A percentile compares a stretch with the other conserved stretches of the same genome.
Conservation (phyloP, 345 rosid genomes). For the Arabidopsis thaliana region DNA sequence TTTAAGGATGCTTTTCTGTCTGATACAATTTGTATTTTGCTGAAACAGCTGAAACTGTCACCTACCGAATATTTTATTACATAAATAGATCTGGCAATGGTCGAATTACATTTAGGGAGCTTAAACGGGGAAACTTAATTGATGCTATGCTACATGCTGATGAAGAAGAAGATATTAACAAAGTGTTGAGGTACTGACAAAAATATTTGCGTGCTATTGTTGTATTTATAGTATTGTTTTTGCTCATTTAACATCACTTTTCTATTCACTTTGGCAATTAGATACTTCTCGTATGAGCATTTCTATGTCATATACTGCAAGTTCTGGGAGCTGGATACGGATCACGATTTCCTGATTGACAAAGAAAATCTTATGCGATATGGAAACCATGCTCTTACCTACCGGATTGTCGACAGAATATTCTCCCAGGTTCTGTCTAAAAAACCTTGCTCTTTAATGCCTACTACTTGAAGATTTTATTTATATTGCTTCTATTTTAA, state of each 20-base stretch:
- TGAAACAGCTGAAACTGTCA: constrained; percentile 93
- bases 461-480: no score
- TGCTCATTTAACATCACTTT: constrained; percentile 1
- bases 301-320: constrained; percentile 98
- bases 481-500: not conserved
- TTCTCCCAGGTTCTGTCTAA: constrained; percentile 81
- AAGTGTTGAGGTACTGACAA: constrained; percentile 77
- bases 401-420: constrained; percentile 92
- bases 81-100: constrained; percentile 93
- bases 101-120: constrained; percentile 83
- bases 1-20: constrained; percentile 8
- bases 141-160: constrained; percentile 94
- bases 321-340: constrained; percentile 97
- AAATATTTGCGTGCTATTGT: not conserved
- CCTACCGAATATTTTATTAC: constrained; percentile 91
- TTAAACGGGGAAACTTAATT: constrained; percentile 83
- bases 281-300: constrained; percentile 96
- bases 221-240: not conserved
- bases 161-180: constrained; percentile 98
- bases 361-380: constrained; percentile 96
- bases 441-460: not conserved
- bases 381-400: constrained; percentile 98
- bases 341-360: constrained; percentile 95
- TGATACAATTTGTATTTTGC: constrained; percentile 36
- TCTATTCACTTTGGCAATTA: constrained; percentile 38